Evolutionary conservation across 345 rosid species (phyloP), one percentile per base, ranked within the genome.

Genomic region (Theobroma cacao): DNA sequence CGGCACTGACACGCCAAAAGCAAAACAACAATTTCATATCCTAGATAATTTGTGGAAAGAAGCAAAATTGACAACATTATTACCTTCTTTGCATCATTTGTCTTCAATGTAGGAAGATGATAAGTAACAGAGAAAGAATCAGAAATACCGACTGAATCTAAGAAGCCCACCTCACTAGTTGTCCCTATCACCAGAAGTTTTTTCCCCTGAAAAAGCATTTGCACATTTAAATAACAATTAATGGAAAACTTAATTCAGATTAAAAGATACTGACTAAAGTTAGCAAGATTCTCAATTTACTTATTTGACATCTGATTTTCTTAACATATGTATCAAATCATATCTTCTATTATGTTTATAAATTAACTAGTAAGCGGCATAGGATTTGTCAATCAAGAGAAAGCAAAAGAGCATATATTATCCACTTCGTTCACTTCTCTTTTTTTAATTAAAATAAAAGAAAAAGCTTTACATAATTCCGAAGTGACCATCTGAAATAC

Each of bases 181-280:
- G 99, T 95, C 68, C 99, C 98, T 12, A 95, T 81, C 79, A 96
- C 98, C 33, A 96, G 80, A 83, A 96, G 97, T 52, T 92, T 95
- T 75, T 91, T 96, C 40, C 97, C 98, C 97, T 96, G 87, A 83
- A 62, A 67, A 2, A 78, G 74, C 76, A 58, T 53, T 72, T 50
- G 79, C 4, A 61, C 74, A 65, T 14, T 40, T 61, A 38, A 72
- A 53, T 31, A 75, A 30, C 30, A 26, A 43, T 59, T 7, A 26
- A 62, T 10, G 14, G 30, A 28, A 61, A 8, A 3, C 11, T 18
- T 18, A 48, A 28, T 28, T 48, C 74, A 70, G 74, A 70, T 69
- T 28, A 36, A 58, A 56, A 72, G 28, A 14, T 17, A 26, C 20
- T 26, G 34, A 26, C 52, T 62, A 3, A 0, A 9, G 52, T 12